These are phyloP conservation scores for Paracamarosporium sp. DNA, from an alignment of 2,329 filamentous ascomycete genomes.

Conservation along the genomic window DNA sequence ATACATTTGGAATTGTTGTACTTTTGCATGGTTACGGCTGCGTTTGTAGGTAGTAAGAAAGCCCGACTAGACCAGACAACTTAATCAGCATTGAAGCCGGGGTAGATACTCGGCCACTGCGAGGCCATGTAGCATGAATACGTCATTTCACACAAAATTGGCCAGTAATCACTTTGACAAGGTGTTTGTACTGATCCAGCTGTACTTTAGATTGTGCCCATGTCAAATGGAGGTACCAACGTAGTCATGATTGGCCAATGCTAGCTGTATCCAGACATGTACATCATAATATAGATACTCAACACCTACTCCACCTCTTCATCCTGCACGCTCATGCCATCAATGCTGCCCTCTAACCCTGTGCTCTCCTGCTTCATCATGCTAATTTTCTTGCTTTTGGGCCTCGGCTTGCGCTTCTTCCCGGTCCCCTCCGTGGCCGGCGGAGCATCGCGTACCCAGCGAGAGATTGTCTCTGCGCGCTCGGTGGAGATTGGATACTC, in stretches of 20 bases:
- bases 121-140: background rate
- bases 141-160: background rate
- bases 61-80: background rate
- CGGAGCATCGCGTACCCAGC: slow-evolving; percentile 69
- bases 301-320: slow-evolving; percentile 18
- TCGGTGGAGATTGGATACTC: slow-evolving; percentile 75
- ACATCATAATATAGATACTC: background rate
- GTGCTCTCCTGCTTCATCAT: slow-evolving; percentile 9
- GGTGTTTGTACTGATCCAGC: background rate
- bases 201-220: background rate
- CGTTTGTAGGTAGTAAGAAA: background rate
- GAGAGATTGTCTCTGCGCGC: slow-evolving; percentile 70
- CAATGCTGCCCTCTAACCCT: slow-evolving; percentile 27
- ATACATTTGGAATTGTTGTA: background rate
- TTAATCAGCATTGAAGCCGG: background rate
- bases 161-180: background rate
- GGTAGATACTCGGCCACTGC: background rate
- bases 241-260: slow-evolving; percentile 1
- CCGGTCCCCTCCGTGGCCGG: slow-evolving; percentile 40
- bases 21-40: background rate
- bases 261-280: background rate
- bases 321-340: slow-evolving; percentile 24
- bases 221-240: background rate
- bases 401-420: slow-evolving; percentile 42
- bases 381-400: slow-evolving; percentile 29